Evolutionary conservation across 139 green algal species (phyloP).

Genomic region (Ettlia oleoabundans): DNA sequence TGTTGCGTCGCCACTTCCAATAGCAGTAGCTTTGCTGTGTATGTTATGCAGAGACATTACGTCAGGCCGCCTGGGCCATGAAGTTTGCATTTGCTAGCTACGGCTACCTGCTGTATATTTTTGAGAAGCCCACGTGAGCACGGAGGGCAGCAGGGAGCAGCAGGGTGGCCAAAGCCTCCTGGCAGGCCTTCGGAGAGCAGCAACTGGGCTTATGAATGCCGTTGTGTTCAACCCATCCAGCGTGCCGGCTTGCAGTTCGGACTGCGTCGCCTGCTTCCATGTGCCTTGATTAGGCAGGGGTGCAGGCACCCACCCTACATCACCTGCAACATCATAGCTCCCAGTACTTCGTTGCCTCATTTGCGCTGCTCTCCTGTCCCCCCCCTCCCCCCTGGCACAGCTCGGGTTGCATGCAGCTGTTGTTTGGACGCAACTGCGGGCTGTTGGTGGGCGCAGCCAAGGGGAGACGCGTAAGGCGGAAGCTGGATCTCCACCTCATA

Average conservation of each 20-base stretch:
- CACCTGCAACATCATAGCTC: background rate
- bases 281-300: too few species aligned
- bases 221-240: too few species aligned
- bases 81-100: constrained; percentile 64
- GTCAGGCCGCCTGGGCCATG: constrained; percentile 43
- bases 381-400: background rate
- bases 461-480: background rate
- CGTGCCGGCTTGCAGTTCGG: too few species aligned
- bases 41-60: constrained; percentile 33
- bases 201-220: too few species aligned
- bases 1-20: too few species aligned
- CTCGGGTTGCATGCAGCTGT: constrained; percentile 52
- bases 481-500: constrained; percentile 37
- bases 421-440: constrained; percentile 51
- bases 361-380: background rate
- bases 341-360: background rate
- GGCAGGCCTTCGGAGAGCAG: too few species aligned
- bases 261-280: too few species aligned
- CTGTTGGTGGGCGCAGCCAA: constrained; percentile 20
- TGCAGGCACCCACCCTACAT: too few species aligned
- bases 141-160: background rate
- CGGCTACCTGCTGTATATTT: constrained; percentile 65
- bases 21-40: too few species aligned
- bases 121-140: constrained; percentile 29
- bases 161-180: too few species aligned